Base-by-base conservation (phyloP, 176 grass and related monocot species). In the Musa troglodytarum region DNA sequence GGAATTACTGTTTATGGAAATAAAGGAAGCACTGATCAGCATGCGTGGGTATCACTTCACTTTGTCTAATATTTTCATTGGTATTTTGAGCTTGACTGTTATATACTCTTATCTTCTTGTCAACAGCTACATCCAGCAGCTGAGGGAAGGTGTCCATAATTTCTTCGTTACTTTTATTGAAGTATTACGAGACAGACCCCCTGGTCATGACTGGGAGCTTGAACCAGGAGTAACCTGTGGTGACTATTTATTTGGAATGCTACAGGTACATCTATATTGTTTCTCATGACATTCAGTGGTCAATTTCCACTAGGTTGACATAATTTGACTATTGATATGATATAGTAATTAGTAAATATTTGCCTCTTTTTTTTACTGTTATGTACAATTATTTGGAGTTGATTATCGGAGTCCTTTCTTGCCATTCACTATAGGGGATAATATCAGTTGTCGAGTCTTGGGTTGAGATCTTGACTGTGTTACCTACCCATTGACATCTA, bases 1-100 rank as follows among this genome's bases (percentile, higher is more conserved):
- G 96, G 96, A 28, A 69, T 99, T 75, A 81, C 86, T 61, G 88
- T 99, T 6, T 99, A 99, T 86, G 96, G 96, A 83, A 95, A 99
- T 78, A 99, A 99, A 89, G 96, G 96, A 89, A 99, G 96, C 83
- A 99, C 96, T 19, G 96, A 99, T 75, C 96, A 99, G 67, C 96
- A 99, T 54, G 96, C 96, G 96, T 99, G 80, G 86, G 91, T 83
- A 8, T 76, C 15, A 14, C 21, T 74, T 25, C 6, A 11, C 0
- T 8, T 74, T 79, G 69, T 81, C 19, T 81, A 52, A 19, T 52
- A 43, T 72, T 55, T 11, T 73, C 50, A 53, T 29, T 75, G 43
- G 68, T 74, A 52, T 52, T 21, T 49, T 50, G 24, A 83, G 65
- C 34, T 74, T 69, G 66, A 52, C 34, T 53, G 57, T 54, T 68